These are phyloP conservation scores for Singerocomus inundabilis DNA, from an alignment of 1,284 basidiomycete species.

Conservation along the genomic window DNA sequence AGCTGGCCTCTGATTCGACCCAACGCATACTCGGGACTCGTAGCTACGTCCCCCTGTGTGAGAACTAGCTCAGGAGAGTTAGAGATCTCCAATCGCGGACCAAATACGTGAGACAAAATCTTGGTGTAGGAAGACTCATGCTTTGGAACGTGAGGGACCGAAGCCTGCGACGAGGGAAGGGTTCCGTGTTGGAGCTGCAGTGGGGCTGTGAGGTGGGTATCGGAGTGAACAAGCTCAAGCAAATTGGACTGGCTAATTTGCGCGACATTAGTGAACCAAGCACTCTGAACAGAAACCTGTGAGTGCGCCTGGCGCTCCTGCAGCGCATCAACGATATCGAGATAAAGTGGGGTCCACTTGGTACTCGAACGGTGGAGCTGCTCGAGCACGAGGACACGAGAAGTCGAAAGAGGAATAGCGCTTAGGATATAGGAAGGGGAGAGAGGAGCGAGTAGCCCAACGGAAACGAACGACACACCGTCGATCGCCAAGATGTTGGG, in stretches of 20 bases:
- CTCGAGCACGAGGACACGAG: constrained; percentile 83
- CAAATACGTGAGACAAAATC: constrained; percentile 83
- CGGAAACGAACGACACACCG: constrained; percentile 62
- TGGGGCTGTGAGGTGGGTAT: constrained; percentile 39
- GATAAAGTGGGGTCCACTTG: constrained; percentile 87
- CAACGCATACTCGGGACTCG: constrained; percentile 91
- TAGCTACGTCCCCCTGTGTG: constrained; percentile 70
- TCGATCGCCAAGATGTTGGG: constrained; percentile 46
- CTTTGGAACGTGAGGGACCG: constrained; percentile 68
- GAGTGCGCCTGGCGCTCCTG: constrained; percentile 56
- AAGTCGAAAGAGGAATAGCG: constrained; percentile 63
- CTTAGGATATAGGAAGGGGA: constrained; percentile 61
- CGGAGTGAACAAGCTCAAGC: constrained; percentile 45
- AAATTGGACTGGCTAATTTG: constrained; percentile 47
- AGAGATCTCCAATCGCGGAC: constrained; percentile 79
- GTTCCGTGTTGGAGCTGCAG: constrained; percentile 45
- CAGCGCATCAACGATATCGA: constrained; percentile 77
- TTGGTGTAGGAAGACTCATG: constrained; percentile 93
- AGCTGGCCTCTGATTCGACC: constrained; percentile 86
- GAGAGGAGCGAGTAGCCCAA: constrained; percentile 78
- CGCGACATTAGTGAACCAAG: constrained; percentile 53
- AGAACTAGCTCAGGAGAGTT: constrained; percentile 79
- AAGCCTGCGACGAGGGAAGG: constrained; percentile 19
- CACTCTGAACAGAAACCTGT: constrained; percentile 57
- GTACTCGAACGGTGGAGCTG: constrained; percentile 73